Evolutionary conservation across 805 yeast genomes (phyloP), one percentile per base, ranked within the genome.

Genomic region (Phaffomyces opuntiae): DNA sequence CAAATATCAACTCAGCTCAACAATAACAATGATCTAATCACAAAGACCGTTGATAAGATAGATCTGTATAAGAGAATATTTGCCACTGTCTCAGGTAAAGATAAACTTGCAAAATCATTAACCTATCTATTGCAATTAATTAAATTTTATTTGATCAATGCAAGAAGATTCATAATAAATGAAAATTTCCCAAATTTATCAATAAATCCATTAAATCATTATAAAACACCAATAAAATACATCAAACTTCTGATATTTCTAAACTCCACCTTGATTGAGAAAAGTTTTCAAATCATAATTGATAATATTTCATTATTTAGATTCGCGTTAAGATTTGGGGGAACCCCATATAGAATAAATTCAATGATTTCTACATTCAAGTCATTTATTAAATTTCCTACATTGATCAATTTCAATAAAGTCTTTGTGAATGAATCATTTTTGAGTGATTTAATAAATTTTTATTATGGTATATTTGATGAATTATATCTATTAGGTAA

Each of bases 281-380:
- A 62, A 27, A 68, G 68, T 53, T 66, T 69, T 21, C 57, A 62
- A 25, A 80, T 72, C n/a, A 63, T 69, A 48, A 75, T 73, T 11
- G 62, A 60, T 34, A 77, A 73, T 48, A 67, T 76, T 43, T 75
- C 73, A 43, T 63, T 74, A 11, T 84, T 80, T 61, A 74, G 93
- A 62, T 87, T 81, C 56, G 71, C 80, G 44, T 63, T 83, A 52
- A 71, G 91, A 53, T 82, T 82, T 49, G 91, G 90, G 36, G 77
- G 80, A 39, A 71, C 84, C 7, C 88, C 88, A 2, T 78, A 81
- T 61, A 69, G 82, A 50, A 37, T 79, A 3, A 57, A 72, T 34
- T 60, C 66, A 25, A 51, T 77, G 16, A 41, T 59, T 29, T 51
- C 51, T 17, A 73, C 71, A 49, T 12, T 77, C 0, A 47, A 42